Evolutionary conservation across 164 flowering plant genomes (phyloP).

Genomic region (Santalum album): DNA sequence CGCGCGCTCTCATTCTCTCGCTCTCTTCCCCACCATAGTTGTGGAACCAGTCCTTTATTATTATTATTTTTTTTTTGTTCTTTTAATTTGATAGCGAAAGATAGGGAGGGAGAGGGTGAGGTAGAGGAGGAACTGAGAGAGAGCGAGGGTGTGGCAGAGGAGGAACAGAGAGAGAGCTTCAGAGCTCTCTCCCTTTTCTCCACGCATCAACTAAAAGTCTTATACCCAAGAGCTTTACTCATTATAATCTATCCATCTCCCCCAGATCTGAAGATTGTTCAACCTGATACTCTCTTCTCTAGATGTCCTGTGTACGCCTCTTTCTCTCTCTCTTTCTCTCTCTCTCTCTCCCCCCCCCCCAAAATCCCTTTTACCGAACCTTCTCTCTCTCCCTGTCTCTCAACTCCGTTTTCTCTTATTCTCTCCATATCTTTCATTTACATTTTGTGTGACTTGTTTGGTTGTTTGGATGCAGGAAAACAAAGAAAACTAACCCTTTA

Average conservation of each 20-base stretch:
- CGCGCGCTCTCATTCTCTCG: too few species aligned
- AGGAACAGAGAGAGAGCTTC: conserved; percentile 9
- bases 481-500: conserved; percentile 49
- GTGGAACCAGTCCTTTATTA: too few species aligned
- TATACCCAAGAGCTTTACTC: conserved; percentile 32
- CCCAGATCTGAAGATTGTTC: conserved; percentile 16
- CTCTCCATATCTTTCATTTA: neutral
- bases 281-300: conserved; percentile 12
- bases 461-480: conserved; percentile 58
- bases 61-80: too few species aligned
- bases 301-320: conserved; percentile 11
- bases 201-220: neutral
- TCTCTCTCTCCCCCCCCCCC: neutral
- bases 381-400: too few species aligned
- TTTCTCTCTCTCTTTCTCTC: too few species aligned
- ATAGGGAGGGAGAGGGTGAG: conserved; percentile 9
- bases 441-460: neutral
- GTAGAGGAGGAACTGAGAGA: too few species aligned
- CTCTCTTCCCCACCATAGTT: too few species aligned
- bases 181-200: neutral
- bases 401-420: too few species aligned
- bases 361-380: too few species aligned
- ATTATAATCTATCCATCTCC: conserved; percentile 19
- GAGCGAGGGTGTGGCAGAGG: conserved; percentile 6
- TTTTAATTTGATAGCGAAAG: too few species aligned